phyloP scores from a whole-genome alignment of 1,284 basidiomycete genomes.

The Cutaneotrichosporon sp. region DNA sequence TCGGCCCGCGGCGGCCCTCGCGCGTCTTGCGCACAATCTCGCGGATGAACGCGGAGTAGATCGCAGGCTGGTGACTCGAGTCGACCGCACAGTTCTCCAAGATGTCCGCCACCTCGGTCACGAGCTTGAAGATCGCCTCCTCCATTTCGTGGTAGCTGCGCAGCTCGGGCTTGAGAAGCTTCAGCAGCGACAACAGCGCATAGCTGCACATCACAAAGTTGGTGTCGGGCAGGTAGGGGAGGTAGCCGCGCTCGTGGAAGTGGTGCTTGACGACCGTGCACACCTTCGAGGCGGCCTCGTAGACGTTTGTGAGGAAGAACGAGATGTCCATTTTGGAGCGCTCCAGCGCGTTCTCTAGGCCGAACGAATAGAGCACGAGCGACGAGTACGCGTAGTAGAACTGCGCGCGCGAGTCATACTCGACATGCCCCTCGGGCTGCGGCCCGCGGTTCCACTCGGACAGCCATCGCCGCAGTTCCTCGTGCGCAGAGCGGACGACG shows the following conservation, averaged over 20 bases:
- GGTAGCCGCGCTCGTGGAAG: slow-evolving; percentile 70
- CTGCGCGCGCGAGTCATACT: slow-evolving; percentile 54
- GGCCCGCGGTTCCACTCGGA: slow-evolving; percentile 34
- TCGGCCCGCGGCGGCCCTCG: slow-evolving; percentile 40
- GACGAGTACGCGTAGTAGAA: slow-evolving; percentile 84
- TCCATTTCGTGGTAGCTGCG: slow-evolving; percentile 47
- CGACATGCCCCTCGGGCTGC: slow-evolving; percentile 12
- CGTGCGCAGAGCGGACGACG: slow-evolving; percentile 48
- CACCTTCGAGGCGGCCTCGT: slow-evolving; percentile 64
- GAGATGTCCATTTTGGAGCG: slow-evolving; percentile 62
- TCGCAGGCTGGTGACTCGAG: slow-evolving; percentile 74
- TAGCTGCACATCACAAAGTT: slow-evolving; percentile 90
- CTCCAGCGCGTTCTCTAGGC: slow-evolving; percentile 89
- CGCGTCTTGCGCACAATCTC: slow-evolving; percentile 59
- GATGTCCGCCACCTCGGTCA: slow-evolving; percentile 73
- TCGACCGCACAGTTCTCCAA: slow-evolving; percentile 74
- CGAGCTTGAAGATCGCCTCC: slow-evolving; percentile 44
- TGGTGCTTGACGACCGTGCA: slow-evolving; percentile 60
- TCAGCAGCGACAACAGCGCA: slow-evolving; percentile 74
- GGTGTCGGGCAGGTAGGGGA: slow-evolving; percentile 86
- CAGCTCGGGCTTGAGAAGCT: slow-evolving; percentile 61
- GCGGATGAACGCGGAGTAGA: slow-evolving; percentile 82
- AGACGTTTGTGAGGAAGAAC: slow-evolving; percentile 82
- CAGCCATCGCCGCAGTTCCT: slow-evolving; percentile 47
- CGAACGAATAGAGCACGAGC: slow-evolving; percentile 90